Base-by-base conservation (phyloP, 2,329 filamentous ascomycete species). In the Diaporthe amygdali region DNA sequence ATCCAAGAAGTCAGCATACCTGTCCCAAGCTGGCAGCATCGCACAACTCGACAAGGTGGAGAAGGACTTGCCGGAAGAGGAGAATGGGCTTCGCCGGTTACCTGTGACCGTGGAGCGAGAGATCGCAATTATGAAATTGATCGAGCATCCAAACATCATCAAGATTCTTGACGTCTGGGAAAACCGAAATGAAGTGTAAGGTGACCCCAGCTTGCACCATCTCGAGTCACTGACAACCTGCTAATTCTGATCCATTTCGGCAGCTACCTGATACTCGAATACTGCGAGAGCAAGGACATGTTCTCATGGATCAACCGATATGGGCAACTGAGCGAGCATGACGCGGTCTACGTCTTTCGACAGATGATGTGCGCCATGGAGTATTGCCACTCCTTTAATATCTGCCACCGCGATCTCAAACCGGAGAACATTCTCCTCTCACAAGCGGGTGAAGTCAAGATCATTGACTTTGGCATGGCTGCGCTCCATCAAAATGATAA, bases 391-490 rank as follows among this genome's bases (percentile, higher is more conserved):
- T 91, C 93, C 3, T 94, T 97, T 83, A 95, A 96, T 76, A 97
- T 99, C 74, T 97, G 95, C 79, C 96, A 99, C 79, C 93, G 96
- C 30, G 96, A 99, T 76, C 86, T 99, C 67, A 99, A 99, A 82
- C 96, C 95, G 0, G 96, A 99, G 82, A 99, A 99, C 77, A 98
- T 99, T 55, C 86, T 99, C 22, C 87, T 99, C 64, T 95, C 95
- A 70, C 85, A 86, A 3, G 85, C 92, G 56, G 88, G 92, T 67
- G 91, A 93, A 71, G 91, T 98, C 80, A 99, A 98, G 82, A 91
- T 99, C 76, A 96, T 96, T 66, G 96, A 99, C 81, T 99, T 99
- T 81, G 96, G 96, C 51, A 98, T 99, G 95, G 96, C 96, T 54
- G 96, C 96, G 4, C 86, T 98, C 51, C 90, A 92, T 74, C 96